Conservation (phyloP, 2,329 filamentous ascomycete species). For the Penicillium brasilianum region DNA sequence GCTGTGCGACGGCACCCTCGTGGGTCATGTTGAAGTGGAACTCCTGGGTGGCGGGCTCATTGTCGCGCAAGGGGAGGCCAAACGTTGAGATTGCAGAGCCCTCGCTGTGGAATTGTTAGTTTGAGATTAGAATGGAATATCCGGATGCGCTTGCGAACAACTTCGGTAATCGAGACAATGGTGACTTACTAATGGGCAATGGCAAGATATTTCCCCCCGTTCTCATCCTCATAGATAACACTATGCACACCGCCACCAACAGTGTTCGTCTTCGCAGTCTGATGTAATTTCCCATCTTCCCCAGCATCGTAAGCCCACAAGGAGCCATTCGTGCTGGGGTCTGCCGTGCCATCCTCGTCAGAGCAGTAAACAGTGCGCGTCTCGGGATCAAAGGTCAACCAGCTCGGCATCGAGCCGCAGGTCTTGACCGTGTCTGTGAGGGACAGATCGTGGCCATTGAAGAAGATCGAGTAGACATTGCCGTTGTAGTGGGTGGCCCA, state of each 20-base stretch:
- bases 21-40: conserved; percentile 48
- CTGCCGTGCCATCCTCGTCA: conserved; percentile 37
- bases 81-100: conserved; percentile 43
- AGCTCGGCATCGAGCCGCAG: conserved; percentile 45
- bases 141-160: no score
- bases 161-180: not conserved
- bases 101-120: conserved; percentile 28
- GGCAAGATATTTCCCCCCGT: conserved; percentile 37
- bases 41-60: conserved; percentile 39
- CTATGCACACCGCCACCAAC: conserved; percentile 42
- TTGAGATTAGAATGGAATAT: not conserved
- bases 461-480: conserved; percentile 28
- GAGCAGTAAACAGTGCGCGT: conserved; percentile 41
- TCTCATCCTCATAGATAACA: conserved; percentile 37
- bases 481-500: conserved; percentile 33
- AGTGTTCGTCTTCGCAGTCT: conserved; percentile 29
- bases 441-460: conserved; percentile 26
- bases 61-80: conserved; percentile 32
- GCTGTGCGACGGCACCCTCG: conserved; percentile 51
- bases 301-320: conserved; percentile 33
- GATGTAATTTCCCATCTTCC: conserved; percentile 27
- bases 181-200: conserved; percentile 46
- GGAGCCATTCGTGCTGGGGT: conserved; percentile 35
- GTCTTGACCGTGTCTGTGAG: conserved; percentile 34
- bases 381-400: conserved; percentile 40